Base-by-base conservation (phyloP, 306 rosid species). In the Mimosa bimucronata region DNA sequence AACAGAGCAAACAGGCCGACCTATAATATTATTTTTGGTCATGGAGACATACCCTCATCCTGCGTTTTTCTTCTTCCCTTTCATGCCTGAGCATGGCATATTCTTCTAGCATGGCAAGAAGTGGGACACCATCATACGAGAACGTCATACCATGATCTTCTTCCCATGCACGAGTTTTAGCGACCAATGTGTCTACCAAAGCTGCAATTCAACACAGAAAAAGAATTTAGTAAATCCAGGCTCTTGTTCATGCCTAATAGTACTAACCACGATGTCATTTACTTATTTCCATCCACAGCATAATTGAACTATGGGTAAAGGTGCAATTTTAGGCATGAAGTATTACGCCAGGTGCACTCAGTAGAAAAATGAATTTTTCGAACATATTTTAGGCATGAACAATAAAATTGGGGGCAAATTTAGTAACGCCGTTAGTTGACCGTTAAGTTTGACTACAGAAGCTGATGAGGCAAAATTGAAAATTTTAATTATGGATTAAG, bases 71-170 rank as follows among this genome's bases (percentile, higher is more conserved):
- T 77, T 93, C 99, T 86, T 96, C 99, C 80, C 98, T 85, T 77
- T 96, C 98, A 80, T 93, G 99, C 86, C 99, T 88, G 55, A 96
- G 97, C 97, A 96, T 93, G 83, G 97, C 94, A 83, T 96, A 96
- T 81, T 96, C 99, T 73, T 96, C 99, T 30, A 96, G 88, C 99
- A 96, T 96, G 53, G 99, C 99, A 40, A 93, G 94, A 71, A 96
- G 99, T 40, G 99, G 99, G 79, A 93, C 98, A 9, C 99, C 98
- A 7, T 93, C 99, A 57, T 96, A 96, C 2, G 92, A 74, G 69
- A 96, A 96, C 79, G 98, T 85, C 31, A 90, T 85, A 74, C 86
- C 93, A 31, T 86, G 93, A 21, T 90, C 94, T 88, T 96, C 98
- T 89, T 96, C 99, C 99, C 99, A 96, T 40, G 88, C 83, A 73